Conservation (phyloP, 2,329 filamentous ascomycete species). For the Beauveria varroae region DNA sequence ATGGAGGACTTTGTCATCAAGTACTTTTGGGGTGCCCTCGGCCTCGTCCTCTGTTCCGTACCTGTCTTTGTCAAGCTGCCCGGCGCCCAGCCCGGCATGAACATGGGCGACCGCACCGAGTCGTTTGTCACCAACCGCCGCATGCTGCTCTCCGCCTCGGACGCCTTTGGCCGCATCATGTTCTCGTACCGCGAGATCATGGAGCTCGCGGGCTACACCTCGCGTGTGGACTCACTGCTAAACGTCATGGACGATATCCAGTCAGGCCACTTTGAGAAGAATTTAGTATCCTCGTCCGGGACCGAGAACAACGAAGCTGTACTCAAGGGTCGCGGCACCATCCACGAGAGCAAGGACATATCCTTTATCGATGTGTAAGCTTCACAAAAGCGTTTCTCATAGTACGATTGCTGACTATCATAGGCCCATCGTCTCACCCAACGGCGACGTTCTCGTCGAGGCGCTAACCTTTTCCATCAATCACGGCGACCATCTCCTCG, state of each 20-base stretch:
- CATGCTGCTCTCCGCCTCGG: constrained; percentile 86
- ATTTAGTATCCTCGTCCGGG: constrained; percentile 81
- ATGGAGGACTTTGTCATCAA: constrained; percentile 99
- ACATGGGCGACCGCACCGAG: constrained; percentile 64
- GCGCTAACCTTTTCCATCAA: constrained; percentile 81
- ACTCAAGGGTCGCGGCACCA: constrained; percentile 70
- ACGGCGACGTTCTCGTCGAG: constrained; percentile 84
- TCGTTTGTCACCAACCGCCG: constrained; percentile 90
- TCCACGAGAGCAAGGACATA: constrained; percentile 77
- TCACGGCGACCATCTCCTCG: constrained; percentile 82
- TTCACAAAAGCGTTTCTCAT: not conserved
- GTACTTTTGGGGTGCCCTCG: constrained; percentile 96
- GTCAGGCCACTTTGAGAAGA: constrained; percentile 89
- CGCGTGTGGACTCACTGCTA: constrained; percentile 78
- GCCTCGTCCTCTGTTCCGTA: constrained; percentile 83
- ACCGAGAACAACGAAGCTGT: constrained; percentile 77
- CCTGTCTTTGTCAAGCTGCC: constrained; percentile 95
- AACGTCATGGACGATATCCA: constrained; percentile 94
- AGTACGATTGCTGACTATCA: not conserved
- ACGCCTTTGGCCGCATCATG: constrained; percentile 93
- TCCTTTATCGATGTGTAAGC: constrained; percentile 73
- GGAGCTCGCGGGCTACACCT: constrained; percentile 91
- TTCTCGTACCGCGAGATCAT: constrained; percentile 97
- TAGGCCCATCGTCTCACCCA: constrained; percentile 84
- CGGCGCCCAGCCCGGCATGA: constrained; percentile 49